A percentile compares a stretch with the other conserved stretches of the same genome.
These are phyloP conservation scores for Penicillium hordei DNA, from an alignment of 2,329 filamentous ascomycete genomes.

Conservation along the genomic window DNA sequence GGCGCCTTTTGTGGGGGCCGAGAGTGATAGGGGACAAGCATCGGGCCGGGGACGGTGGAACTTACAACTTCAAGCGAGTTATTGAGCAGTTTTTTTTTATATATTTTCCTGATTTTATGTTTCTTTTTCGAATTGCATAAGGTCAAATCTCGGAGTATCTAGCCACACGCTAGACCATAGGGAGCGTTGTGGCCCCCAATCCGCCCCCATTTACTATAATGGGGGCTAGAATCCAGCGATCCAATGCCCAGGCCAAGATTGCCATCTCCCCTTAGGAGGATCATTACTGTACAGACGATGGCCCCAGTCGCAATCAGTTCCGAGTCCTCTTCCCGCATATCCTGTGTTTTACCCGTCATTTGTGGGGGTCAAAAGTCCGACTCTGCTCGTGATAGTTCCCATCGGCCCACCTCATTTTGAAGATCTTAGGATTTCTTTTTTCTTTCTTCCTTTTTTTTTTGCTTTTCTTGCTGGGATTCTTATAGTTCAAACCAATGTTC, in stretches of 20 bases:
- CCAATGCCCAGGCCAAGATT: conserved; percentile 12
- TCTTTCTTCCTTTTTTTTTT: conserved; percentile 2
- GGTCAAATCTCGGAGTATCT: not conserved
- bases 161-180: not conserved
- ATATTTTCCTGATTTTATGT: not conserved
- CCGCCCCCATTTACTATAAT: conserved; percentile 20
- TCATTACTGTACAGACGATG: conserved; percentile 21
- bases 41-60: conserved; percentile 6
- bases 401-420: conserved; percentile 21
- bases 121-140: not conserved
- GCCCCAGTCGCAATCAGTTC: conserved; percentile 19
- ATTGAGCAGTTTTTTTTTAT: not conserved
- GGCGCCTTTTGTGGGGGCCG: conserved; percentile 24
- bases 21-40: conserved; percentile 12
- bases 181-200: conserved; percentile 26
- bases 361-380: conserved; percentile 24
- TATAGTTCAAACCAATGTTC: conserved; percentile 15
- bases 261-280: conserved; percentile 19
- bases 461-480: not conserved
- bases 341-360: conserved; percentile 21
- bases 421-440: conserved; percentile 17
- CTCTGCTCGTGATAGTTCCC: conserved; percentile 14
- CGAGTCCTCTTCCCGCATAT: conserved; percentile 15
- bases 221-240: conserved; percentile 23
- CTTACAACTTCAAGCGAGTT: not conserved